phyloP scores from a whole-genome alignment of 2,329 filamentous ascomycete genomes.

The Hymenoscyphus salicellus region DNA sequence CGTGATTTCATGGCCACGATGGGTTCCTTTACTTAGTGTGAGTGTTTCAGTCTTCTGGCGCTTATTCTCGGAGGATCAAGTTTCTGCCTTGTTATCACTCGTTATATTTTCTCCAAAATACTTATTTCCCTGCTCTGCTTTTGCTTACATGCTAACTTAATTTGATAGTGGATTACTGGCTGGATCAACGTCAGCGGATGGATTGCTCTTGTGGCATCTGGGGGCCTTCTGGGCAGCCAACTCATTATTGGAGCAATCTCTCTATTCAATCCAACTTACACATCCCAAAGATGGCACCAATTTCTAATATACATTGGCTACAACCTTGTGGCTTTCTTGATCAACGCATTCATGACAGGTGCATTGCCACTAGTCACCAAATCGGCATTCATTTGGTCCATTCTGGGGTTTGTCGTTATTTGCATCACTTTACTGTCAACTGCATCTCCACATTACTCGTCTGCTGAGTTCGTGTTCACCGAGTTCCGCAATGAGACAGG shows the following conservation, averaged over 20 bases:
- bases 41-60: not conserved
- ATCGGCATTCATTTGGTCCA: conserved; percentile 51
- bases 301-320: conserved; percentile 52
- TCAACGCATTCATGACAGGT: conserved; percentile 50
- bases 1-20: conserved; percentile 48
- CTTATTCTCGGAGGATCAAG: not conserved
- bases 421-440: conserved; percentile 50
- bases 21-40: conserved; percentile 41
- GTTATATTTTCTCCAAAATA: not conserved
- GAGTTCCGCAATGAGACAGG: conserved; percentile 54
- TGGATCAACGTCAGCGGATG: conserved; percentile 48
- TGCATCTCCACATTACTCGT: conserved; percentile 50
- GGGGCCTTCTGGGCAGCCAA: conserved; percentile 52
- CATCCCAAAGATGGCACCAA: conserved; percentile 53
- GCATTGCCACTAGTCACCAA: conserved; percentile 49
- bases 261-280: conserved; percentile 47
- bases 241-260: conserved; percentile 54
- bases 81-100: not conserved
- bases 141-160: not conserved
- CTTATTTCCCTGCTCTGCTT: not conserved
- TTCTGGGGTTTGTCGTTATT: conserved; percentile 50
- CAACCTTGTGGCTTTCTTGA: conserved; percentile 42
- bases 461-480: conserved; percentile 51
- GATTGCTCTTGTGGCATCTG: conserved; percentile 47
- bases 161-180: conserved; percentile 40